A percentile compares a stretch with the other conserved stretches of the same genome.
Evolutionary conservation across 2,329 filamentous ascomycete species (phyloP).

Genomic region (Fusarium robinianum): DNA sequence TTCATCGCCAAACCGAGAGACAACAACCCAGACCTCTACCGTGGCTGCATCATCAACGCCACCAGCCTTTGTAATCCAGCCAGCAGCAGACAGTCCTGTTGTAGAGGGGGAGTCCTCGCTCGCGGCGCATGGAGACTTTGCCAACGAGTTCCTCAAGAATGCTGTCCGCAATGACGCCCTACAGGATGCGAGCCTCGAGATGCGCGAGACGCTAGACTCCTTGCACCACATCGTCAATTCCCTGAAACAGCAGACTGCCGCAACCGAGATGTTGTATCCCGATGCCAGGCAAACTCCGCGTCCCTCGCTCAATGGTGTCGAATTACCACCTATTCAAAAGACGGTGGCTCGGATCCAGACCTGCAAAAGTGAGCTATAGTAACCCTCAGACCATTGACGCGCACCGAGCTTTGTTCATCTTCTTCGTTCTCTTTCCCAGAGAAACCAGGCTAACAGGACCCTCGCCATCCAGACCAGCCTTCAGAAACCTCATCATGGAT

Average conservation of each 20-base stretch:
- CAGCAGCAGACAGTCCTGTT: conserved; percentile 36
- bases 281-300: conserved; percentile 28
- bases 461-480: conserved; percentile 21
- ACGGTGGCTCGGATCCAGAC: conserved; percentile 28
- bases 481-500: conserved; percentile 36
- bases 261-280: conserved; percentile 33
- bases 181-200: conserved; percentile 37
- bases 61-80: conserved; percentile 23
- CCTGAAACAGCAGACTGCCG: conserved; percentile 33
- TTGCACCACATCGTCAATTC: conserved; percentile 38
- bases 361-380: conserved; percentile 24
- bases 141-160: conserved; percentile 50
- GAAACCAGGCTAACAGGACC: too few relatives aligned
- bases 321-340: conserved; percentile 34
- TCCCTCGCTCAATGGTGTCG: conserved; percentile 22
- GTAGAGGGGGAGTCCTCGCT: conserved; percentile 52
- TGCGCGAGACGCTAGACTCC: conserved; percentile 43
- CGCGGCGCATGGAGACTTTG: conserved; percentile 52
- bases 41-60: conserved; percentile 24
- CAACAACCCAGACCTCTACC: conserved; percentile 17
- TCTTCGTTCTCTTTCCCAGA: conserved; percentile 2
- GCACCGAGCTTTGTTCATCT: too few relatives aligned
- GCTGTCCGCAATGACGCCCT: conserved; percentile 39
- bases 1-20: conserved; percentile 21
- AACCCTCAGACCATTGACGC: too few relatives aligned